phyloP scores from a whole-genome alignment of 306 rosid species.

The Cucurbita moschata region DNA sequence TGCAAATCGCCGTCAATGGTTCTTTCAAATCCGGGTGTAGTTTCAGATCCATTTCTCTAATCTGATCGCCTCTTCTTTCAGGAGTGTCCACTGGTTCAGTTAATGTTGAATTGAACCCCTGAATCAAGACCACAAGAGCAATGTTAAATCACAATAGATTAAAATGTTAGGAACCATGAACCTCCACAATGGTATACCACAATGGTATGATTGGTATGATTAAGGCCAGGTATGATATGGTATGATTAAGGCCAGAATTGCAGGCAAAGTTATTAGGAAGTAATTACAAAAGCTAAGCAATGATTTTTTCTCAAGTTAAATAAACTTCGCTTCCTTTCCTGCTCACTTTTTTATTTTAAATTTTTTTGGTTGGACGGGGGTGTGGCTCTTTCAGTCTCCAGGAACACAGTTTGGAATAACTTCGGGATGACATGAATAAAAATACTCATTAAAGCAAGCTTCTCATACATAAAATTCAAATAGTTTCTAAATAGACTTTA shows the following conservation, averaged over 20 bases:
- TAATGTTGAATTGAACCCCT: conserved; percentile 92
- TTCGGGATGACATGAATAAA: neutral
- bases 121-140: conserved; percentile 13
- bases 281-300: neutral
- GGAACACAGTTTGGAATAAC: neutral
- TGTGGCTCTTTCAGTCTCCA: neutral
- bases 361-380: neutral
- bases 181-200: no score
- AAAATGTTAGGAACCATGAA: neutral
- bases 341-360: neutral
- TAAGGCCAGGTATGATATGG: neutral
- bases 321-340: neutral
- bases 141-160: neutral
- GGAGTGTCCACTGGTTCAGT: conserved; percentile 78
- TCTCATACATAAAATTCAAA: neutral
- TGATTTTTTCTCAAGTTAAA: neutral
- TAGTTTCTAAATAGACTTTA: neutral
- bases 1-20: conserved; percentile 48
- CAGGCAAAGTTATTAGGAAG: neutral
- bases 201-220: no score
- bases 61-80: conserved; percentile 68
- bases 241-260: neutral
- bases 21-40: conserved; percentile 69
- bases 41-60: conserved; percentile 72
- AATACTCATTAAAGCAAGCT: neutral